Conservation (phyloP, 306 rosid genomes). For the Alnus rubra region DNA sequence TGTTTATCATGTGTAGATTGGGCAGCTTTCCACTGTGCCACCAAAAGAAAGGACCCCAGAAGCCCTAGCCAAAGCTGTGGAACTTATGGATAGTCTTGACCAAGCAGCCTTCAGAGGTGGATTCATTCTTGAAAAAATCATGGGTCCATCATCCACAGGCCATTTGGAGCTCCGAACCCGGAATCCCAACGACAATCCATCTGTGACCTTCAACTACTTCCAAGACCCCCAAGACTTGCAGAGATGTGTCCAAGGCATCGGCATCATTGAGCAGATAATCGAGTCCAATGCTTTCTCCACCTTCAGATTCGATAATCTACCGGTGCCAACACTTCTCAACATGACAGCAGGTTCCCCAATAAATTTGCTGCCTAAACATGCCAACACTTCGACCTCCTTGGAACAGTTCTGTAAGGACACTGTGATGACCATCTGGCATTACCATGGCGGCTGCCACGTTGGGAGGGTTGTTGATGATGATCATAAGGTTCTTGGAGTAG, state of each 20-base stretch:
- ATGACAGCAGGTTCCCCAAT: slow-evolving; percentile 51
- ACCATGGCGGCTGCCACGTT: slow-evolving; percentile 81
- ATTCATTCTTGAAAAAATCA: slow-evolving; percentile 62
- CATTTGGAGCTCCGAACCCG: slow-evolving; percentile 57
- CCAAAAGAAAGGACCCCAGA: slow-evolving; percentile 59
- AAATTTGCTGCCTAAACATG: slow-evolving; percentile 61
- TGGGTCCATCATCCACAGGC: slow-evolving; percentile 69
- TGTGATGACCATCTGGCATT: slow-evolving; percentile 87
- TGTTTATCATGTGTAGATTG: slow-evolving; percentile 32
- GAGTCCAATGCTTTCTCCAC: slow-evolving; percentile 55
- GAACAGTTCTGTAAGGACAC: slow-evolving; percentile 71
- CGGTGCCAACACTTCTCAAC: slow-evolving; percentile 42
- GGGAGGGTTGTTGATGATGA: slow-evolving; percentile 62
- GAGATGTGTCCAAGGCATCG: slow-evolving; percentile 62
- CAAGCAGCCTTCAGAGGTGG: slow-evolving; percentile 60
- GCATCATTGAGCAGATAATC: slow-evolving; percentile 42
- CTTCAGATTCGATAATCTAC: slow-evolving; percentile 34
- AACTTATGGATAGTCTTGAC: slow-evolving; percentile 37
- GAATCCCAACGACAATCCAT: slow-evolving; percentile 65
- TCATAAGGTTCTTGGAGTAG: slow-evolving; percentile 63
- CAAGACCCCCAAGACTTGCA: slow-evolving; percentile 56
- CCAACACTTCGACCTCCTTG: slow-evolving; percentile 43
- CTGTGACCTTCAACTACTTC: slow-evolving; percentile 73
- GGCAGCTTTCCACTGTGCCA: slow-evolving; percentile 49
- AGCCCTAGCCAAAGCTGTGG: slow-evolving; percentile 52